phyloP scores from a whole-genome alignment of 768 basidiomycete species.

The Lactifluus pinguis region DNA sequence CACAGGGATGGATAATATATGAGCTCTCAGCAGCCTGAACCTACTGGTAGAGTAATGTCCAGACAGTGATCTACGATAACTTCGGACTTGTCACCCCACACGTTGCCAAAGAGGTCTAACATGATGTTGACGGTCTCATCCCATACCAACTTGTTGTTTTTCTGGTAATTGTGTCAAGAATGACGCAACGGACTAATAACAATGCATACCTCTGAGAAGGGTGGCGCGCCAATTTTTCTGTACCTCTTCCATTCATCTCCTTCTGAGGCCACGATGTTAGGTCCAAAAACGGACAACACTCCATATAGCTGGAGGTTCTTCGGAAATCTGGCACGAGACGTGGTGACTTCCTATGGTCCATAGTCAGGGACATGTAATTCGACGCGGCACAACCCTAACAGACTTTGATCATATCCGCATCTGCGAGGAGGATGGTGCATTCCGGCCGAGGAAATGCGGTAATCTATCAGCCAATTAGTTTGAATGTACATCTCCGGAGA shows the following conservation, averaged over 20 bases:
- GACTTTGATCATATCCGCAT: constrained; percentile 12
- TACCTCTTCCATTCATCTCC: constrained; percentile 59
- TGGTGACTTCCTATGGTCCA: constrained; percentile 40
- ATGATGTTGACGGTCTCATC: constrained; percentile 29
- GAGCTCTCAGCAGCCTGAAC: constrained; percentile 11
- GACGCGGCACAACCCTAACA: not conserved
- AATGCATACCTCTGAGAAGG: constrained; percentile 47
- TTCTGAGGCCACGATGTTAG: constrained; percentile 57
- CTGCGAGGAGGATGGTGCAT: constrained; percentile 1
- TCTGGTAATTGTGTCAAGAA: constrained; percentile 12
- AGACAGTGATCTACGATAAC: constrained; percentile 38
- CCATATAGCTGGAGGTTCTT: constrained; percentile 44
- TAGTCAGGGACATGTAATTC: not conserved
- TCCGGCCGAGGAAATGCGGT: not conserved
- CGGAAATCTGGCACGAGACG: constrained; percentile 42
- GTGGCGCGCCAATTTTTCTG: constrained; percentile 52
- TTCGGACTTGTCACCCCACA: constrained; percentile 37
- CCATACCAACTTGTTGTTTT: constrained; percentile 33
- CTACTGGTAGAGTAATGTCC: constrained; percentile 46
- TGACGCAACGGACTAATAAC: not conserved
- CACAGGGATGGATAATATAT: not conserved
- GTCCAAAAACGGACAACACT: constrained; percentile 42
- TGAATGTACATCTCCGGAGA: not conserved
- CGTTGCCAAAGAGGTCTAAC: constrained; percentile 29
- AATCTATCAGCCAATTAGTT: not conserved